Conservation (phyloP, 2,329 filamentous ascomycete species). For the Triangularia verruculosa region DNA sequence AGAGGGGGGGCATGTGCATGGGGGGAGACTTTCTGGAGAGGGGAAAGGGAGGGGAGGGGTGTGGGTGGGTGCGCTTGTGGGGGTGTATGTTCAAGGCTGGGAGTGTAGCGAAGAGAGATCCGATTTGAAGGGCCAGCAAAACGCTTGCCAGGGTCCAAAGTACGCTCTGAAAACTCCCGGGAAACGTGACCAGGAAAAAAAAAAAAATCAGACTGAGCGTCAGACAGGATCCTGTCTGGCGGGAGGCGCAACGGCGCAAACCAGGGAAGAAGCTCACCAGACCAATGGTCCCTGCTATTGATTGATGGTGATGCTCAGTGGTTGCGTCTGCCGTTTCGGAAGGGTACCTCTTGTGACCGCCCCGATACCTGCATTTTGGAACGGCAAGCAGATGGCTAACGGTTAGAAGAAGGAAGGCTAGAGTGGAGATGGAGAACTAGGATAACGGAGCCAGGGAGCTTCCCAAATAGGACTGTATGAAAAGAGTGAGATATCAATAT, state of each 20-base stretch:
- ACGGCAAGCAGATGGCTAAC: slow-evolving; percentile 15
- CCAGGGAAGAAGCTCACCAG: slow-evolving; percentile 4
- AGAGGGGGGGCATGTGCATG: slow-evolving; percentile 23
- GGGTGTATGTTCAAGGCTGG: slow-evolving; percentile 15
- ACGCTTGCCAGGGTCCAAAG: slow-evolving; percentile 16
- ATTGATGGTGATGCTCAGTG: background rate
- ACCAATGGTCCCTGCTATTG: slow-evolving; percentile 1
- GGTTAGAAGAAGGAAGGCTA: slow-evolving; percentile 5
- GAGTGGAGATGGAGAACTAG: slow-evolving; percentile 1
- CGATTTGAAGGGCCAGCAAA: slow-evolving; percentile 20
- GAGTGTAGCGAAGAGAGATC: slow-evolving; percentile 26
- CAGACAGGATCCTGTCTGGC: slow-evolving; percentile 13
- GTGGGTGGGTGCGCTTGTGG: slow-evolving; percentile 16
- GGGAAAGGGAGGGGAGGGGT: slow-evolving; percentile 19
- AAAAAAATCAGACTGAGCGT: slow-evolving; percentile 13
- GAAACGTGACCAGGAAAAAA: slow-evolving; percentile 12
- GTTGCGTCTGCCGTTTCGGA: slow-evolving; percentile 16
- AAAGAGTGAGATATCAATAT: background rate
- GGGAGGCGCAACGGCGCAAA: background rate
- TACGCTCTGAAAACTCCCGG: slow-evolving; percentile 18
- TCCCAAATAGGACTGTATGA: slow-evolving; percentile 17
- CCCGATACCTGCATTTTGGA: slow-evolving; percentile 15
- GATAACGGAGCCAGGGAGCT: background rate
- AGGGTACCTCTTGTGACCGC: slow-evolving; percentile 18
- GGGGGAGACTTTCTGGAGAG: slow-evolving; percentile 18